A percentile compares a stretch with the other conserved stretches of the same genome.
phyloP scores from a whole-genome alignment of 2,329 filamentous ascomycete genomes.

The Polytolypa hystricis region DNA sequence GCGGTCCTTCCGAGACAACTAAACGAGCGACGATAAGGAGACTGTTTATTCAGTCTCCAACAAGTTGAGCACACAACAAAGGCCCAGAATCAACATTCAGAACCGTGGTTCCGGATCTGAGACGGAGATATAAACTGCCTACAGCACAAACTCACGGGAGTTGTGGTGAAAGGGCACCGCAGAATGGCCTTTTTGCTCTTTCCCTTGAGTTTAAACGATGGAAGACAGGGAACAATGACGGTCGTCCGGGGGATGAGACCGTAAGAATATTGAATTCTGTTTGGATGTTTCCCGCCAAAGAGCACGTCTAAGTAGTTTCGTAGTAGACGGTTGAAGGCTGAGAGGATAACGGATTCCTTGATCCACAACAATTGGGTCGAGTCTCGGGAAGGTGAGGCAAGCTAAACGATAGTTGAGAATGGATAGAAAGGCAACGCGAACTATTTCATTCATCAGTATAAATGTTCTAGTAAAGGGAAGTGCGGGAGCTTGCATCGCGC shows the following conservation, averaged over 20 bases:
- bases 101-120: slow-evolving; percentile 17
- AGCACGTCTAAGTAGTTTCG: too few species aligned
- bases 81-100: slow-evolving; percentile 27
- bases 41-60: slow-evolving; percentile 23
- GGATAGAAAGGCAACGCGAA: slow-evolving; percentile 22
- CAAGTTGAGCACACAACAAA: slow-evolving; percentile 18
- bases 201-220: slow-evolving; percentile 2
- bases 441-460: slow-evolving; percentile 29
- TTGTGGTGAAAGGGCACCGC: slow-evolving; percentile 12
- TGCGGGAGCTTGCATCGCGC: slow-evolving; percentile 19
- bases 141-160: slow-evolving; percentile 7
- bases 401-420: slow-evolving; percentile 23
- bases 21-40: slow-evolving; percentile 32
- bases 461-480: slow-evolving; percentile 16
- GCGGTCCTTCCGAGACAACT: slow-evolving; percentile 31
- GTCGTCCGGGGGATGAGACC: neutral
- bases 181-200: slow-evolving; percentile 5
- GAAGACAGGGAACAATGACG: neutral
- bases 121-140: slow-evolving; percentile 1
- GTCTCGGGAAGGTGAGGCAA: slow-evolving; percentile 21
- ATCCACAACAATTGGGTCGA: slow-evolving; percentile 7
- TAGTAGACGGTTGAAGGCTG: neutral
- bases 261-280: slow-evolving; percentile 1
- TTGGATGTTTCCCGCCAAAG: neutral
- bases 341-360: neutral